Evolutionary conservation across 2,329 filamentous ascomycete species (phyloP), one percentile per base, ranked within the genome.

Genomic region (Alternaria infectoria): DNA sequence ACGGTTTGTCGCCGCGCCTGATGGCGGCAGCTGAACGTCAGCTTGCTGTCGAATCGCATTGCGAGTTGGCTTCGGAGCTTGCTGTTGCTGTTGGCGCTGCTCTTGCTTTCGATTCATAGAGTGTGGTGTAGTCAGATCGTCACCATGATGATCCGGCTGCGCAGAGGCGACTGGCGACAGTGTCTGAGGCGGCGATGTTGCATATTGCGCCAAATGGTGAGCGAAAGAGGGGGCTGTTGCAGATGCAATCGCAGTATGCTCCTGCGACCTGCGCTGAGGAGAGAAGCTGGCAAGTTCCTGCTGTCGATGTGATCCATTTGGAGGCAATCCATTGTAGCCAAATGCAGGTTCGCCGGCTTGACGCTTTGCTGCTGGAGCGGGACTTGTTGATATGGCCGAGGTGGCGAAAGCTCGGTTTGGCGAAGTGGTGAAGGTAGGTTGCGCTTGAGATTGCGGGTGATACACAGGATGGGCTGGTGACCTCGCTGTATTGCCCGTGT

Each of bases 331-430:
- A 5, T n/a, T 5, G 15, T 40, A 40, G 15, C 15, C 32, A 40
- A 40, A n/a, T 10, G 32, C 9, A n/a, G 32, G 32, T 9, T 15
- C 15, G 8, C 32, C 32, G 8, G 8, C 15, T 40, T 15, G 15
- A 40, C 15, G 32, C 32, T 40, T 40, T 17, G 36, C n/a, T 40
- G n/a, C 8, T 40, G 15, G 5, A 11, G 8, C 9, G 1, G 36
- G 36, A 17, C 36, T 17, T 10, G 2, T 40, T 5, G 36, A 17
- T 40, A 2, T 17, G n/a, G 36, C 5, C 15, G 3, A 40, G 15
- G 36, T 2, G 2, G 8, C 2, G n/a, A 40, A 2, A 17, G 2
- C 0, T 40, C 6, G 36, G 0, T 5, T 11, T 1, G 15, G 36
- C 8, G 36, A 10, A 0, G 17, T 40, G 15, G 1, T 2, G 36